Base-by-base conservation (phyloP, 23 red algal species). In the Agarophyton chilense region DNA sequence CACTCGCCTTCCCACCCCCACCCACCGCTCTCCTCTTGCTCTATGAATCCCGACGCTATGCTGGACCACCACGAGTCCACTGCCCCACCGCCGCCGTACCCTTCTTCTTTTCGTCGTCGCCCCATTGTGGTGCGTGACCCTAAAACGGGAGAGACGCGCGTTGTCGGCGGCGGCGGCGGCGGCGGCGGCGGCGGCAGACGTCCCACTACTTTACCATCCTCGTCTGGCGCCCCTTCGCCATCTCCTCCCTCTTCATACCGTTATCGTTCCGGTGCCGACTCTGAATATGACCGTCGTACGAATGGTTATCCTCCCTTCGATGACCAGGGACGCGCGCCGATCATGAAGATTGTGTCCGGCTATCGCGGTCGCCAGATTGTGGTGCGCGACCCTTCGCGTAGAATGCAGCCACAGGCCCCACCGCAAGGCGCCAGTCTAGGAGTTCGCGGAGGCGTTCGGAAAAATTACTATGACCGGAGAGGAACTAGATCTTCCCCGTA, bases 101-200 rank as follows among this genome's bases (percentile, higher is more conserved):
- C 82, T 9, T 63, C 58, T 31, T 70, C 57, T 14, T 84, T 72
- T 52, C 84, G 84, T 25, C 71, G 84, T 16, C 71, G 71, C 14
- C 84, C 84, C 17, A 89, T 89, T 46, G 84, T 89, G 51, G 72
- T 89, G 22, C 84, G 84, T 0, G 84, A 89, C 71, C 84, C 84
- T 1, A 79, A 89, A 66, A 89, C 84, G 25, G 84, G 84, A n/a
- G 84, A 74, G 49, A 89, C 84, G 47, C 67, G 71, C 13, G 33
- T 86, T 32, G 64, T 86, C n/a, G 58, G 65, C 40, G 82, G 82
- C 0, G 54, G 54, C 19, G n/a, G 19, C 67, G n/a, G 19, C 38
- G 67, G 67, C 35, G 28, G n/a, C 19, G 67, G n/a, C 38, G 38
- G 28, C 42, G 31, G n/a, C 38, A 25, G 76, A 10, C 52, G 31